phyloP scores from a whole-genome alignment of 768 basidiomycete genomes.

The Leucocoprinus leucothites region DNA sequence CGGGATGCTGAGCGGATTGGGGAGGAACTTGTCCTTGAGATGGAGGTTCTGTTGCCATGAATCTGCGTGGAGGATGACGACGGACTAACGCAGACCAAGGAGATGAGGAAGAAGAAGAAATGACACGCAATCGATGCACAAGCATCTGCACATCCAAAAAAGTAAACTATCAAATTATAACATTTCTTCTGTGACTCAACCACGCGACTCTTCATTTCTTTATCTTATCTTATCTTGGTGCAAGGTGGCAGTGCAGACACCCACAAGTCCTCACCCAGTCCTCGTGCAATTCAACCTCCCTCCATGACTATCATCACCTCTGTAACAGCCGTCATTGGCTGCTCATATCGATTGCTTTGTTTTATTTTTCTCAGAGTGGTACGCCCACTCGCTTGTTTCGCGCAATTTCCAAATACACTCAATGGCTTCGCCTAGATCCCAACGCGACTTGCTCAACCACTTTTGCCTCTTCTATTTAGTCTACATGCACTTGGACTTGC shows the following conservation, averaged over 20 bases:
- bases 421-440: slow-evolving; percentile 32
- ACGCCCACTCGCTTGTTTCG: slow-evolving; percentile 35
- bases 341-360: slow-evolving; percentile 38
- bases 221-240: slow-evolving; percentile 13
- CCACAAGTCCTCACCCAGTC: no score
- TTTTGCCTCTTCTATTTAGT: slow-evolving; percentile 28
- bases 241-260: no score
- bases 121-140: slow-evolving; percentile 10
- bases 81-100: not conserved
- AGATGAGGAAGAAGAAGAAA: not conserved
- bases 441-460: slow-evolving; percentile 28
- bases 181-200: slow-evolving; percentile 2
- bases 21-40: not conserved
- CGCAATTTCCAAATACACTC: slow-evolving; percentile 30
- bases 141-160: slow-evolving; percentile 6
- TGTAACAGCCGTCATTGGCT: slow-evolving; percentile 26
- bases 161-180: not conserved
- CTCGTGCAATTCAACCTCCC: no score
- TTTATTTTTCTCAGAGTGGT: slow-evolving; percentile 34
- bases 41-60: slow-evolving; percentile 7
- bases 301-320: slow-evolving; percentile 17
- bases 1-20: not conserved
- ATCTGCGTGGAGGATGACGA: not conserved
- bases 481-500: slow-evolving; percentile 23
- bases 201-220: not conserved